Evolutionary conservation across 2,329 filamentous ascomycete species (phyloP).

Genomic region (Teratosphaeria pseudoeucalypti): DNA sequence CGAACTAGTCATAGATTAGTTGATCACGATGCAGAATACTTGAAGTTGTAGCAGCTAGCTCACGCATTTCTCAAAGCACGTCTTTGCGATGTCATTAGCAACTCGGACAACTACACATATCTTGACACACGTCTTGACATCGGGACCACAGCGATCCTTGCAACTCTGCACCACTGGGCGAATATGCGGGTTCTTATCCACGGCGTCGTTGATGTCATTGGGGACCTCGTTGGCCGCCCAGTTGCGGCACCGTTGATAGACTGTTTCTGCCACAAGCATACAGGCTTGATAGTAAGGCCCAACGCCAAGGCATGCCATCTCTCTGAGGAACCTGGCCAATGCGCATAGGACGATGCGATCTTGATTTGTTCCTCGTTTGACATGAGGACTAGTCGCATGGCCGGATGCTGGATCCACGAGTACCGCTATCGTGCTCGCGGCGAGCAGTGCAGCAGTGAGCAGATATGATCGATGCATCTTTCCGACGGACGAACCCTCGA

Average conservation of each 20-base stretch:
- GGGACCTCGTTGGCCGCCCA: not conserved
- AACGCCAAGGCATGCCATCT: not conserved
- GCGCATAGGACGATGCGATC: not conserved
- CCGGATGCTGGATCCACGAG: not conserved
- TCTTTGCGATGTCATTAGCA: not conserved
- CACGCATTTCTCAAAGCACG: not conserved
- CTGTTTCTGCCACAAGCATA: not conserved
- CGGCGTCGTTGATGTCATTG: not conserved
- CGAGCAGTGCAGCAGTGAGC: not conserved
- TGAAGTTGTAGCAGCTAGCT: not conserved
- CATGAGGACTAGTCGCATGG: not conserved
- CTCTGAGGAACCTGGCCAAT: not conserved
- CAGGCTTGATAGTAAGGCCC: not conserved
- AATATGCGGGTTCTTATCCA: not conserved
- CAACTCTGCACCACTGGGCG: not conserved
- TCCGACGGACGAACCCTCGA: not conserved
- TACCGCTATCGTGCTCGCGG: not conserved
- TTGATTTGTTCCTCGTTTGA: not conserved
- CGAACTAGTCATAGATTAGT: not conserved
- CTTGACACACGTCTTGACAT: not conserved
- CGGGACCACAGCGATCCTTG: not conserved
- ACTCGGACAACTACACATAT: not conserved
- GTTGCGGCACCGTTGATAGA: not conserved
- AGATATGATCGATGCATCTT: not conserved
- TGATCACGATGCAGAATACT: not conserved